Conservation (phyloP, 805 yeast species). For the Starmerella stellata region DNA sequence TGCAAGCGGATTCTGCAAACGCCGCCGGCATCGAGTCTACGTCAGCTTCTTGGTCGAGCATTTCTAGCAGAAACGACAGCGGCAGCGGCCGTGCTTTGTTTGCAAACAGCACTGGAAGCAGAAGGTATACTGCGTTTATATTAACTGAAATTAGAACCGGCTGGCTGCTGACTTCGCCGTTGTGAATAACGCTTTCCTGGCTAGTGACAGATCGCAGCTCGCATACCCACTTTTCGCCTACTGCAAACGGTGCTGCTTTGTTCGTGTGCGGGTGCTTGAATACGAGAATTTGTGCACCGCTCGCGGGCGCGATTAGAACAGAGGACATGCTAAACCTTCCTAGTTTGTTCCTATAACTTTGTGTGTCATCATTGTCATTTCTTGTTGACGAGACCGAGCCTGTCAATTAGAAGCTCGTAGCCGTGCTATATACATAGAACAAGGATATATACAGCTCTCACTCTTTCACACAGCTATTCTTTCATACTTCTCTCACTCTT, state of each 20-base stretch:
- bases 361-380: no score
- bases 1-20: slow-evolving; percentile 4
- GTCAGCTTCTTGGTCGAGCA: slow-evolving; percentile 6
- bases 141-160: slow-evolving; percentile 17
- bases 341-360: no score
- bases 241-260: neutral
- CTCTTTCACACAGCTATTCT: no score
- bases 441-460: no score
- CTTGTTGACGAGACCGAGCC: no score
- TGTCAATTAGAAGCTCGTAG: no score
- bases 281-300: no score
- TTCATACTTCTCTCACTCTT: no score
- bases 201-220: neutral
- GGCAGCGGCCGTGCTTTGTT: slow-evolving; percentile 14
- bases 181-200: neutral
- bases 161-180: slow-evolving; percentile 2
- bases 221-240: neutral
- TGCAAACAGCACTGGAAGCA: slow-evolving; percentile 15
- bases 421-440: no score
- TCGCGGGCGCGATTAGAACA: no score
- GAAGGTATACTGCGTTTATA: slow-evolving; percentile 18
- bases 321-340: no score
- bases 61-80: slow-evolving; percentile 18
- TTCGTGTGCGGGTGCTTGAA: neutral
- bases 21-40: slow-evolving; percentile 11